Conservation (phyloP, 768 basidiomycete species). For the Lactifluus echinatus region DNA sequence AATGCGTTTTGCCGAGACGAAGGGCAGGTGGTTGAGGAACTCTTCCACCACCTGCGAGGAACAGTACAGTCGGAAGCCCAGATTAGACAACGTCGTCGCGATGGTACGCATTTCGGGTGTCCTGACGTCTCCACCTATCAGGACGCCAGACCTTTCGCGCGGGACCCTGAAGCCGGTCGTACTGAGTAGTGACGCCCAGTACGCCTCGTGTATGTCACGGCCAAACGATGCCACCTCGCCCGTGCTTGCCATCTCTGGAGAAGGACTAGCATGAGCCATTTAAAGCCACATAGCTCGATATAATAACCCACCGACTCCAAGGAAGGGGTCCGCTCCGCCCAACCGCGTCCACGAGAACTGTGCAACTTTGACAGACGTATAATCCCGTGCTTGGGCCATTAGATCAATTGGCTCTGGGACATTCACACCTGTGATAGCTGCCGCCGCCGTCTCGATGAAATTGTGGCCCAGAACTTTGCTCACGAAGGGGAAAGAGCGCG, state of each 20-base stretch:
- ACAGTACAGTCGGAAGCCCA: conserved; percentile 95
- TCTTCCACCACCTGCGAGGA: conserved; percentile 73
- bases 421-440: conserved; percentile 75
- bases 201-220: conserved; percentile 87
- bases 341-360: conserved; percentile 98
- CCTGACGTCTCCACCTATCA: conserved; percentile 84
- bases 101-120: conserved; percentile 82
- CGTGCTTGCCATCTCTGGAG: conserved; percentile 91
- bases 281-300: background rate
- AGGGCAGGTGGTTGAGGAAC: conserved; percentile 68
- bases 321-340: conserved; percentile 92
- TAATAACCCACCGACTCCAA: conserved; percentile 72
- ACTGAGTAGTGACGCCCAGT: conserved; percentile 90
- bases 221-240: conserved; percentile 98
- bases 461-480: conserved; percentile 97
- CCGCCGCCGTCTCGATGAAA: conserved; percentile 90
- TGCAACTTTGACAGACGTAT: conserved; percentile 93
- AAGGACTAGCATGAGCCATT: background rate
- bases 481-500: conserved; percentile 98
- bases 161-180: conserved; percentile 96
- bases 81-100: conserved; percentile 68
- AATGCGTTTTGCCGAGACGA: conserved; percentile 79
- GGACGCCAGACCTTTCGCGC: conserved; percentile 71
- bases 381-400: conserved; percentile 84
- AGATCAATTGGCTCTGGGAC: conserved; percentile 89